phyloP scores from a whole-genome alignment of 2,329 filamentous ascomycete genomes.

The Colletotrichum spaethianum region DNA sequence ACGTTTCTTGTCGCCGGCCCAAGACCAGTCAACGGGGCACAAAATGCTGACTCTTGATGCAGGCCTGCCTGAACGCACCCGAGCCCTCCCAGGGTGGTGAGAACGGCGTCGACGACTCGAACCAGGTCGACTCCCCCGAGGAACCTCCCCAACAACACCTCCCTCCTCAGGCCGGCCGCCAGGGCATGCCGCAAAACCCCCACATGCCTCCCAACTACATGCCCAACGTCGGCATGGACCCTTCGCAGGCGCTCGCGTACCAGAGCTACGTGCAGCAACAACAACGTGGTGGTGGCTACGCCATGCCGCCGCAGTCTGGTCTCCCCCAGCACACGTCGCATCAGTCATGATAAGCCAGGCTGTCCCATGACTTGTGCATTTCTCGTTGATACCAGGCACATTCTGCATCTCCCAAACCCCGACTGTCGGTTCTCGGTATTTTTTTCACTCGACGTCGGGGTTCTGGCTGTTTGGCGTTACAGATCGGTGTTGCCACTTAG shows the following conservation, averaged over 20 bases:
- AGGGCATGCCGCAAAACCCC: constrained; percentile 75
- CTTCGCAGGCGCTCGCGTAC: constrained; percentile 86
- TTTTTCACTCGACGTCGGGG: constrained; percentile 43
- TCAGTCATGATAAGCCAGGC: constrained; percentile 71
- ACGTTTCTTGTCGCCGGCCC: constrained; percentile 52
- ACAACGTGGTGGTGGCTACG: constrained; percentile 80
- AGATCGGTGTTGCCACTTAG: constrained; percentile 30
- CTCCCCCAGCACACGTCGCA: constrained; percentile 89
- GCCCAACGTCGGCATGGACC: constrained; percentile 77
- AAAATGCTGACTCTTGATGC: constrained; percentile 19
- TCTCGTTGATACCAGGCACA: constrained; percentile 72
- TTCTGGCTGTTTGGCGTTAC: constrained; percentile 58
- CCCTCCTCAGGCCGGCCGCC: constrained; percentile 72
- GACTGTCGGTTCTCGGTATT: constrained; percentile 18
- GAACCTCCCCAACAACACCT: constrained; percentile 85
- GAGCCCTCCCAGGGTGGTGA: constrained; percentile 87
- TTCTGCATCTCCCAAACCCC: constrained; percentile 64
- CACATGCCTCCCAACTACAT: constrained; percentile 76
- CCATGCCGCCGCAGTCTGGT: constrained; percentile 82
- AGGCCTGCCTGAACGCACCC: constrained; percentile 97
- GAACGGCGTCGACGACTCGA: constrained; percentile 82
- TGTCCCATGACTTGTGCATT: constrained; percentile 45
- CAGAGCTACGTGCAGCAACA: constrained; percentile 83
- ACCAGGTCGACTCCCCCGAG: constrained; percentile 90
- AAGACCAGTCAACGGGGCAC: too few relatives aligned